A percentile compares a stretch with the other conserved stretches of the same genome.
Evolutionary conservation across 768 basidiomycete species (phyloP).

Genomic region (Tylopilus plumbeoviolaceoides): DNA sequence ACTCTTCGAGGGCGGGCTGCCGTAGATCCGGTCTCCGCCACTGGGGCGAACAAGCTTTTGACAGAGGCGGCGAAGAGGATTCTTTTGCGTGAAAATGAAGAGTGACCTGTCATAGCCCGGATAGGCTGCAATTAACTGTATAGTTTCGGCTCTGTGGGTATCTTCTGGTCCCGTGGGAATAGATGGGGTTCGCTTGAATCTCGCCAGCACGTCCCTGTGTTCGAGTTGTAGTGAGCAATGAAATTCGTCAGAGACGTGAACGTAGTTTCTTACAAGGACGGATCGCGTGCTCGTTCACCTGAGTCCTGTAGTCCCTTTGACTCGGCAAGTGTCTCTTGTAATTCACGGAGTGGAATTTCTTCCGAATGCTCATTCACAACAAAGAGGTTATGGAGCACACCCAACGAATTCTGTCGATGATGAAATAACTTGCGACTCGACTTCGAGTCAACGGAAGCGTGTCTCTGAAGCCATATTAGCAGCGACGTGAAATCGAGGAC

Average conservation of each 20-base stretch:
- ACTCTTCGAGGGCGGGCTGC: constrained; percentile 26
- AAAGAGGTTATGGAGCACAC: constrained; percentile 61
- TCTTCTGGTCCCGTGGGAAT: constrained; percentile 55
- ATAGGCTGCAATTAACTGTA: constrained; percentile 84
- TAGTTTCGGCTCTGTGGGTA: constrained; percentile 62
- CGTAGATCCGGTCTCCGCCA: constrained; percentile 82
- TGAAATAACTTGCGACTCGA: constrained; percentile 30
- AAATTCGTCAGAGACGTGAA: not conserved
- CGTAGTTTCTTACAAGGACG: constrained; percentile 54
- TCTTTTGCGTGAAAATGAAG: constrained; percentile 83
- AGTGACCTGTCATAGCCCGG: constrained; percentile 88
- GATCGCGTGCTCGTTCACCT: constrained; percentile 61
- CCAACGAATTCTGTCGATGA: constrained; percentile 57
- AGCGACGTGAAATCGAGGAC: not conserved
- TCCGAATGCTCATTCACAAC: constrained; percentile 47
- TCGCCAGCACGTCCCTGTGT: constrained; percentile 62
- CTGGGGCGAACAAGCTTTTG: constrained; percentile 83
- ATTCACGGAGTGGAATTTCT: constrained; percentile 56
- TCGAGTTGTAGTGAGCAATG: not conserved
- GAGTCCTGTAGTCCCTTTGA: constrained; percentile 27
- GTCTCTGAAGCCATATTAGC: constrained; percentile 19
- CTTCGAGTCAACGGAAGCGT: constrained; percentile 8
- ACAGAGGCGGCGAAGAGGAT: constrained; percentile 64
- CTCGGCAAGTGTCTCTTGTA: constrained; percentile 38
- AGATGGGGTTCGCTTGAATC: constrained; percentile 48